Base-by-base conservation (phyloP, 1,139 yeast species). In the Geotrichum phurueaensis region DNA sequence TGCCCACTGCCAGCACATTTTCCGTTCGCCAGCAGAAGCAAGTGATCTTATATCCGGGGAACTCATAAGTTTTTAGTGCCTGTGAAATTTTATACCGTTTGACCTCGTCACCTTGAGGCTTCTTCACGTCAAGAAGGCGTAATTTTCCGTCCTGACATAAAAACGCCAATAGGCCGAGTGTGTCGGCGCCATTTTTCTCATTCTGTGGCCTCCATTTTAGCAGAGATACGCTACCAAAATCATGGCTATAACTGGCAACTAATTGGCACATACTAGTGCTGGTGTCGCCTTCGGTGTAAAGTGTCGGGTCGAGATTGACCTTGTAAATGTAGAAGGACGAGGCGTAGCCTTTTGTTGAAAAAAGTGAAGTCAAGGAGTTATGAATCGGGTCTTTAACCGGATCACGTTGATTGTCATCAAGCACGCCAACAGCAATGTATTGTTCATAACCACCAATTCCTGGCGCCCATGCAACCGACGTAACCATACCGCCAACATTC, bases 101-200 rank as follows among this genome's bases (percentile, higher is more conserved):
- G 39, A 48, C 27, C 3, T 18, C 15, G 7, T 48, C 23, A 23
- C 31, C 51, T 3, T 6, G 7, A 25, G 39, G 55, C 15, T 7
- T 10, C n/a, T 58, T 58, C 13, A 60, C 71, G 59, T 80, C 80
- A 55, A 88, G 70, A 2, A 87, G 69, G 60, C 85, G 84, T 3
- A 85, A 72, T 3, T 76, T 72, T 0, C 96, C 96, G 70, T 86
- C 89, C 52, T 84, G 84, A 66, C 83, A 85, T 0, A 80, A 77
- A 18, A 84, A 85, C 0, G 81, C 81, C 20, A 87, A 67, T 0
- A 82, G 71, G 10, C 85, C 75, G 1, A 75, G 63, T 0, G 68
- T 66, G 10, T 68, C 70, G 5, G 68, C 60, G 13, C 60, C 59
- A 18, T 39, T 39, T 39, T 39, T 39, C n/a, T 39, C 47, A 15